phyloP scores from a whole-genome alignment of 345 rosid species.

The Pseudoturritis turrita region DNA sequence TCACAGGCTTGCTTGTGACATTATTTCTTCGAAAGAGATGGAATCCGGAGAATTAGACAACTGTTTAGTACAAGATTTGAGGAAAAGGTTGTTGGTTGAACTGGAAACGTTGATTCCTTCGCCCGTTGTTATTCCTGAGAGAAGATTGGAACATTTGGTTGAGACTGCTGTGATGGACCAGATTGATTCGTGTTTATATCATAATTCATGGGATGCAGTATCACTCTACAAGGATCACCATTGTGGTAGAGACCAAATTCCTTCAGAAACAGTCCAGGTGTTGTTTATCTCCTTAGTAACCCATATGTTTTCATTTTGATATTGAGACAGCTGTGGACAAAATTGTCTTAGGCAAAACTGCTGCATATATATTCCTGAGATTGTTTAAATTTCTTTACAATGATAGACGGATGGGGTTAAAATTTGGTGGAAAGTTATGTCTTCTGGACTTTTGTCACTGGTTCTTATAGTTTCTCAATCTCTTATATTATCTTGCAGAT shows the following conservation, averaged over 20 bases:
- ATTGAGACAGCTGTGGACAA: neutral
- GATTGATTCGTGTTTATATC: conserved; percentile 66
- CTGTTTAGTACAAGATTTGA: conserved; percentile 34
- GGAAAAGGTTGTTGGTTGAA: conserved; percentile 50
- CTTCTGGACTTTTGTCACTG: neutral
- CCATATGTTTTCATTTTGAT: neutral
- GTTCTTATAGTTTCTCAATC: neutral
- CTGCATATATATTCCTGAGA: neutral
- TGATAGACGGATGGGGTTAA: neutral
- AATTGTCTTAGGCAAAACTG: neutral
- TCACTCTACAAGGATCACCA: conserved; percentile 74
- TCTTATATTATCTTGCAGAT: conserved; percentile 45
- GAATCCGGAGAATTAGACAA: conserved; percentile 39
- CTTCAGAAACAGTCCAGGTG: conserved; percentile 84
- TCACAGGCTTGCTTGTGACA: conserved; percentile 49
- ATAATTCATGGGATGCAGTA: conserved; percentile 49
- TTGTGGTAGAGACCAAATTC: conserved; percentile 71
- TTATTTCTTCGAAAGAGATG: conserved; percentile 44
- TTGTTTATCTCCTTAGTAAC: conserved; percentile 4
- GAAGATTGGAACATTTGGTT: conserved; percentile 69
- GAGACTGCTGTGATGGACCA: conserved; percentile 58
- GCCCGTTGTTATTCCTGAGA: conserved; percentile 51
- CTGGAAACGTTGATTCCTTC: conserved; percentile 59
- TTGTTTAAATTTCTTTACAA: neutral
- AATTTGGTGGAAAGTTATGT: neutral